Conservation (phyloP, 495 filamentous ascomycete species). For the Lindgomyces ingoldianus region DNA sequence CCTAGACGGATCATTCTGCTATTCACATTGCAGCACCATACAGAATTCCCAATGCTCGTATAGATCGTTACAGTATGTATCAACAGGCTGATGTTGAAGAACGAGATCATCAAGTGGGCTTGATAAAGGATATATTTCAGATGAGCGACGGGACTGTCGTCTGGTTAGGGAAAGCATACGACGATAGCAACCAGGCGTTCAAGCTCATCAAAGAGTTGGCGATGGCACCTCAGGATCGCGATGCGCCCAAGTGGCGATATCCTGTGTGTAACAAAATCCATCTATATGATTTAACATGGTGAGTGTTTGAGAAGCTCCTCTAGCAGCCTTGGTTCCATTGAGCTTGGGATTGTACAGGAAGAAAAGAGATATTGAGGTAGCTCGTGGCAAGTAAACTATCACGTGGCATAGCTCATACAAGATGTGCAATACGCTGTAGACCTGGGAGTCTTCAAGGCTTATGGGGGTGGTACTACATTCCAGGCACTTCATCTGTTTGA, state of each 20-base stretch:
- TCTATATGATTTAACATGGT: slow-evolving; percentile 12
- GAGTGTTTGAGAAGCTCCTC: slow-evolving; percentile 4
- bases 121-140: slow-evolving; percentile 16
- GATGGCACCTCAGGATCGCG: neutral
- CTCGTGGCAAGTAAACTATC: slow-evolving; percentile 13
- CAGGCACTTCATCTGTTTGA: slow-evolving; percentile 10
- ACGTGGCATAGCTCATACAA: slow-evolving; percentile 16
- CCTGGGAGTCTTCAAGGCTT: slow-evolving; percentile 13
- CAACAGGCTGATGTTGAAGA: slow-evolving; percentile 20
- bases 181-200: slow-evolving; percentile 8
- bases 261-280: neutral
- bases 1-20: no score
- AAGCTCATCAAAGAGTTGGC: neutral
- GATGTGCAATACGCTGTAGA: slow-evolving; percentile 14
- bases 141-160: neutral
- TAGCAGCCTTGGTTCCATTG: slow-evolving; percentile 17
- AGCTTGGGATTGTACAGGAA: slow-evolving; percentile 27
- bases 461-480: slow-evolving; percentile 17
- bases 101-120: slow-evolving; percentile 8
- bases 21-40: no score
- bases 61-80: slow-evolving; percentile 27
- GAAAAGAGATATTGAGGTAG: neutral
- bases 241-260: neutral
- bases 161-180: slow-evolving; percentile 15
- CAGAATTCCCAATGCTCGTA: slow-evolving; percentile 1